Evolutionary conservation across 208 protist genomes (phyloP), one percentile per base, ranked within the genome.

Genomic region (Porcisia hertigi): DNA sequence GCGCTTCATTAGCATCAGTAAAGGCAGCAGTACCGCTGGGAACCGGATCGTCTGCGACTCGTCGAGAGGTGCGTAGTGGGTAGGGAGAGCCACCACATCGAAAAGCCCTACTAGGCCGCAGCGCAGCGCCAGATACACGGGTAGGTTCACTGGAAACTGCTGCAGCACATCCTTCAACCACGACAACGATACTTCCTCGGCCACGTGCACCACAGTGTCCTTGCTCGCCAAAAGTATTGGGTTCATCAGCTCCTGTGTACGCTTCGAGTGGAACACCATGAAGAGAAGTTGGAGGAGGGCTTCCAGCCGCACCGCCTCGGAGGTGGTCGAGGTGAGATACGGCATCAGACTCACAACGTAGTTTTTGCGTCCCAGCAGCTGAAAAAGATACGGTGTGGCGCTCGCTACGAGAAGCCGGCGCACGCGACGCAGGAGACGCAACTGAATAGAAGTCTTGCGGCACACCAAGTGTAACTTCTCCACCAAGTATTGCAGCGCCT

Each of bases 191-290:
- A 93, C 84, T 70, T 91, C 87, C 43, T 85, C 77, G 12, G 57
- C 60, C 12, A 90, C 85, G 76, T 94, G 89, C 59, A 94, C 88
- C 11, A 82, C 73, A 3, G 84, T 86, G 39, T 92, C 91, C 47
- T 81, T 72, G 57, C 79, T 75, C 16, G 75, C 73, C 39, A 92
- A 53, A 64, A 94, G 65, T 25, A 82, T 70, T 11, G 93, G 86
- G 72, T 92, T 95, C 83, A 97, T 86, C 36, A 94, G 78, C 79
- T 95, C 89, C 75, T 95, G 91, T 14, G 88, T 92, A 30, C 83
- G 79, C 71, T 86, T 79, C 45, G 93, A 97, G 55, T 88, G 89
- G 59, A 76, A 82, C 23, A 85, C 83, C 41, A 97, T 75, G 25
- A 94, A 82, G 58, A 88, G 81, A 39, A 97, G 79, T 59, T 90